Percentiles rank a stretch among this genome's conserved stretches.
phyloP scores from a whole-genome alignment of 257 asterid genomes.

The Nicotiana tabacum region DNA sequence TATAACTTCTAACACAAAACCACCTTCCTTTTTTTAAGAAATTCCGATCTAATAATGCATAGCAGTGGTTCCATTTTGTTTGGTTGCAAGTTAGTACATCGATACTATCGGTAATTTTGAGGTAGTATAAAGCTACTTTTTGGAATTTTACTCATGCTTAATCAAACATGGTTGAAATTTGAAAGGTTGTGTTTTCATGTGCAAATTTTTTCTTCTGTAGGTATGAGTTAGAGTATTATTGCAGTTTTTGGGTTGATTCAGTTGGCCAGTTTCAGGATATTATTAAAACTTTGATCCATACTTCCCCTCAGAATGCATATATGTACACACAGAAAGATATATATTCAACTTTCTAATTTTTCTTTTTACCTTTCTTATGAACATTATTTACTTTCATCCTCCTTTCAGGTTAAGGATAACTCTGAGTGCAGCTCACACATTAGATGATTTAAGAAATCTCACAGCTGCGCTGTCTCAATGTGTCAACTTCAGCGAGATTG shows the following conservation, averaged over 20 bases:
- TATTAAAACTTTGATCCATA: neutral
- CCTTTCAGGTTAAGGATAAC: slow-evolving; percentile 71
- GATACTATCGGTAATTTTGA: neutral
- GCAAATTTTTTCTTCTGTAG: neutral
- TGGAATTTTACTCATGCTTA: neutral
- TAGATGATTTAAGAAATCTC: slow-evolving; percentile 68
- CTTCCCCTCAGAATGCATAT: neutral
- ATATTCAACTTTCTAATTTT: neutral
- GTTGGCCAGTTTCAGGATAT: neutral
- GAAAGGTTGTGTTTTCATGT: neutral
- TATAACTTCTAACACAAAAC: neutral
- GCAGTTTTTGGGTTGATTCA: neutral
- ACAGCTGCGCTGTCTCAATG: slow-evolving; percentile 64
- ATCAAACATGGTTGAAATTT: slow-evolving; percentile 1
- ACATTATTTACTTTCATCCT: neutral
- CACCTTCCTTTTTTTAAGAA: neutral
- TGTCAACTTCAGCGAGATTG: slow-evolving; percentile 49
- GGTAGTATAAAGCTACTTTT: neutral
- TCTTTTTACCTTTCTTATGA: neutral
- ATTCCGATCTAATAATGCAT: neutral
- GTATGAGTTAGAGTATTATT: neutral
- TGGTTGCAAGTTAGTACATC: neutral
- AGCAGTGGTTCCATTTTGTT: neutral
- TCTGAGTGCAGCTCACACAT: slow-evolving; percentile 81
- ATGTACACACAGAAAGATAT: neutral